Conservation (phyloP, 1,139 yeast genomes). For the Scheffersomyces parashehatae region DNA sequence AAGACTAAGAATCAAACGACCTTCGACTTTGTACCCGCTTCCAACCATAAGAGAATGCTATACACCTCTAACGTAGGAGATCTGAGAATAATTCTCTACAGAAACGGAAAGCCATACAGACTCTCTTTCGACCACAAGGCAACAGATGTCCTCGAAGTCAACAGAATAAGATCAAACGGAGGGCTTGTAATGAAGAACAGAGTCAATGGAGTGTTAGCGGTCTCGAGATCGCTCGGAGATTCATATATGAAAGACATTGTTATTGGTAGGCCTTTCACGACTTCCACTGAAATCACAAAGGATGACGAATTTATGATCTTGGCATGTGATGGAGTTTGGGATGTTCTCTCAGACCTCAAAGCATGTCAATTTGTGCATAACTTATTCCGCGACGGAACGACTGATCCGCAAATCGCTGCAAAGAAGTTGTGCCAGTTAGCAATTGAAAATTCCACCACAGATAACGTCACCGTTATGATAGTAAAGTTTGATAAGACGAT, state of each 20-base stretch:
- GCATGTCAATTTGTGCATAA: constrained; percentile 74
- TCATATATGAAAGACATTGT: constrained; percentile 87
- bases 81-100: constrained; percentile 75
- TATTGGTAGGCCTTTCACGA: constrained; percentile 89
- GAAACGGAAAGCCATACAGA: constrained; percentile 73
- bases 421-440: constrained; percentile 73
- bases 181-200: constrained; percentile 88
- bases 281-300: constrained; percentile 70
- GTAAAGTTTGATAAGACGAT: constrained; percentile 56
- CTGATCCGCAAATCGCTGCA: constrained; percentile 66
- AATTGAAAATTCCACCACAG: constrained; percentile 78
- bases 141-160: constrained; percentile 73
- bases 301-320: constrained; percentile 76
- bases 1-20: constrained; percentile 4
- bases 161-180: constrained; percentile 74
- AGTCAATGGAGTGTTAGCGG: constrained; percentile 95
- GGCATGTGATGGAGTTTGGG: constrained; percentile 97
- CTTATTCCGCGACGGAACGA: constrained; percentile 23
- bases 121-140: constrained; percentile 95
- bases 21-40: constrained; percentile 48
- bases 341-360: constrained; percentile 76
- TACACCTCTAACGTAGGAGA: constrained; percentile 98
- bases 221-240: constrained; percentile 94
- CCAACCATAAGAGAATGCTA: constrained; percentile 64
- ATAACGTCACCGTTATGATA: constrained; percentile 93